Percentiles rank a stretch among this genome's conserved stretches.
These are phyloP conservation scores for Gossypium schwendimanii DNA, from an alignment of 441 rosid species.

Conservation along the genomic window DNA sequence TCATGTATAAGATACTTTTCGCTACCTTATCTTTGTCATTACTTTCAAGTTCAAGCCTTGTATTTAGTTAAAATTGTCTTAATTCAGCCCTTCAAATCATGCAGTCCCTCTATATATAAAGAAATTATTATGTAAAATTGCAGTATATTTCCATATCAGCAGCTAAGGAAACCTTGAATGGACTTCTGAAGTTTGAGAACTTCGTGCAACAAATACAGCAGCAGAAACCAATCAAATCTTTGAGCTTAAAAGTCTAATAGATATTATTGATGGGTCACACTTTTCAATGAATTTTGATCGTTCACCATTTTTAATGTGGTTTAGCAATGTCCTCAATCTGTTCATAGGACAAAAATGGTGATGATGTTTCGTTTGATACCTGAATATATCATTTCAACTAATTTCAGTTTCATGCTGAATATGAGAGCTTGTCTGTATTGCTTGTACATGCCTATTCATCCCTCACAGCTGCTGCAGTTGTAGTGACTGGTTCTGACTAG, in stretches of 20 bases:
- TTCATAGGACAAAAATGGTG: conserved; percentile 1
- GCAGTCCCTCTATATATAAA: background rate
- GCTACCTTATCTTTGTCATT: background rate
- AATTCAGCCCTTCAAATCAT: background rate
- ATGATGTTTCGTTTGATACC: background rate
- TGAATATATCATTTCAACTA: background rate
- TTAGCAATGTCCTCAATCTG: background rate
- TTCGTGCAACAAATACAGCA: background rate
- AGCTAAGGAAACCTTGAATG: background rate
- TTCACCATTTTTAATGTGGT: no score
- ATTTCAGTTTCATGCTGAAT: background rate
- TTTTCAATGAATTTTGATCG: no score
- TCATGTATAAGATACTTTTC: background rate
- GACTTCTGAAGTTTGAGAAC: background rate
- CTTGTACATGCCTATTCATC: conserved; percentile 77
- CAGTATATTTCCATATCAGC: background rate
- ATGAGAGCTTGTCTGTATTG: background rate
- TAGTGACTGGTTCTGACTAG: conserved; percentile 78
- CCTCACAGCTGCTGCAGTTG: conserved; percentile 87
- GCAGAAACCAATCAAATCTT: background rate
- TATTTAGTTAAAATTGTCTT: background rate
- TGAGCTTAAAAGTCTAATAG: background rate
- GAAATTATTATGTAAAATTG: background rate
- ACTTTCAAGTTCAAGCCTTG: background rate
- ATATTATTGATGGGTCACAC: no score